Percentiles rank a stretch among this genome's conserved stretches.
Conservation (phyloP, 1,139 yeast genomes). For the Insectozyma bohioensis region DNA sequence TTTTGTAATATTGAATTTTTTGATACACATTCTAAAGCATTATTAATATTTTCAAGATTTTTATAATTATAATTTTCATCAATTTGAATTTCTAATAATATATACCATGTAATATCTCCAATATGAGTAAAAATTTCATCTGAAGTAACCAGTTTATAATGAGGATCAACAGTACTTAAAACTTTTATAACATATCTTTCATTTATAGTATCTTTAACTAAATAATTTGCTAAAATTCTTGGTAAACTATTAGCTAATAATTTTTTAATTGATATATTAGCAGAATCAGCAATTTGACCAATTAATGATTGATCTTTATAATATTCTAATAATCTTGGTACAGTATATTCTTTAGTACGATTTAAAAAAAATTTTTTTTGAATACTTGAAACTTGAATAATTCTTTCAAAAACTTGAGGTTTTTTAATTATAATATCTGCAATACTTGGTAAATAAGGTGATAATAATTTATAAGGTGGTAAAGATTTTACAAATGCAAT, state of each 20-base stretch:
- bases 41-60: conserved; percentile 33
- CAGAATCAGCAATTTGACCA: conserved; percentile 49
- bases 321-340: conserved; percentile 72
- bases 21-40: conserved; percentile 44
- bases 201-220: conserved; percentile 42
- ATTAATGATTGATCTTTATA: conserved; percentile 59
- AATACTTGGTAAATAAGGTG: conserved; percentile 79
- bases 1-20: conserved; percentile 23
- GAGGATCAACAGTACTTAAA: conserved; percentile 54
- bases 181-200: conserved; percentile 54
- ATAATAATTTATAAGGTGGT: conserved; percentile 68
- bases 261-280: conserved; percentile 32
- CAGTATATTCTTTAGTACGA: conserved; percentile 70
- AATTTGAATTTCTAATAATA: conserved; percentile 37
- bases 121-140: conserved; percentile 44
- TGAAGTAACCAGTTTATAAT: conserved; percentile 35
- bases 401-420: conserved; percentile 53
- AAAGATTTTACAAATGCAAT: conserved; percentile 46
- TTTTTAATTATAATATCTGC: conserved; percentile 65
- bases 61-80: conserved; percentile 27
- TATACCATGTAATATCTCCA: conserved; percentile 45
- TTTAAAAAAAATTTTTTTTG: conserved; percentile 60
- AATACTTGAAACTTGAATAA: conserved; percentile 67
- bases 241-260: conserved; percentile 37
- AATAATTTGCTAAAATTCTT: conserved; percentile 40